Base-by-base conservation (phyloP, 345 rosid genomes). In the Lepidium africanum region DNA sequence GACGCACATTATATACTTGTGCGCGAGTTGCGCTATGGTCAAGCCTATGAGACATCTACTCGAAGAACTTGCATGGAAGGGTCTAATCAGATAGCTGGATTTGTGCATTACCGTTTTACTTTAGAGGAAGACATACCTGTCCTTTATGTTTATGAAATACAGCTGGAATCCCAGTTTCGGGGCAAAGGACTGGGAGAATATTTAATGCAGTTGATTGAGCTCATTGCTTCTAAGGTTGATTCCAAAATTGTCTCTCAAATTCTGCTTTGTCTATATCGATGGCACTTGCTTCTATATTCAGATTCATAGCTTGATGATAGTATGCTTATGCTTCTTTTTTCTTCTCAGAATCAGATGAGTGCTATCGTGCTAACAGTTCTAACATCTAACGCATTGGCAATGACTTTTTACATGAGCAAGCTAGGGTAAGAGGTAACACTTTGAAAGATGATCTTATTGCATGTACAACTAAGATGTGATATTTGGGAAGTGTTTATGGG, bases 311-410 rank as follows among this genome's bases (percentile, higher is more conserved):
- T 47, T 63, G 16, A 17, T 63, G 45, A 39, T 71, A 12, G 42
- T 75, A 50, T 43, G 19, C 16, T 36, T 53, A 38, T 65, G 30
- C 36, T 23, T 32, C 49, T 15, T 61, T 40, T 65, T 78, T 67
- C 59, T 42, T 80, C 63, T 56, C 74, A 89, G 97, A 86, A 77
- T 59, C 55, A 64, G 63, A 85, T 94, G 92, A 81, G 83, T 66
- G 95, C 96, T 41, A 82, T 86, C 12, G 77, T 94, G 69, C 82
- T 94, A 42, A 94, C 96, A 13, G 96, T 94, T 71, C 95, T 86
- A 70, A 91, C 84, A 79, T 81, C 88, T 36, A 94, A 94, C 67
- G 45, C 67, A 17, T 68, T 59, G 53, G 99, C 97, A n/a, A 81
- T 88, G 88, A 73, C 78, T 42, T 91, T 94, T 82, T 94, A 94